Conservation (phyloP, 75 land plant species). For the Pseudotsuga menziesii region DNA sequence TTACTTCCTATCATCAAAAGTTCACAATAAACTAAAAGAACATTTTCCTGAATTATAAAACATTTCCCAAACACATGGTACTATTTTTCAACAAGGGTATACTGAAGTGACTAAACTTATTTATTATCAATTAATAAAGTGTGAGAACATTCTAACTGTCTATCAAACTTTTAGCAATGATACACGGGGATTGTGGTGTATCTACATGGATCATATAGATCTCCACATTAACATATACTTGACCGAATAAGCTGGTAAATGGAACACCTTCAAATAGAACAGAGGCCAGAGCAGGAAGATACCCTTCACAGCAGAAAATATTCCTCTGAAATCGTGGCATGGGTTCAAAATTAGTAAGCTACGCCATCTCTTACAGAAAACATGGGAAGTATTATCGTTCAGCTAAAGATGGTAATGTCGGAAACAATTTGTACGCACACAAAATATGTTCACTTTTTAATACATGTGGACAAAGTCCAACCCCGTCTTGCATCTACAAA, state of each 20-base stretch:
- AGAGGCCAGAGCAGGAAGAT: neutral
- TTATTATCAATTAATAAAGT: neutral
- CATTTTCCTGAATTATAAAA: too few relatives aligned
- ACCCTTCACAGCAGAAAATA: neutral
- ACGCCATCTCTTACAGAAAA: neutral
- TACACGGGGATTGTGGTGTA: neutral
- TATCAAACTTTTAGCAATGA: neutral
- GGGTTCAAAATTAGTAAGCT: neutral
- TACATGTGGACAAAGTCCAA: slow-evolving; percentile 4
- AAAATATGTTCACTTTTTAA: neutral
- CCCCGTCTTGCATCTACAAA: neutral
- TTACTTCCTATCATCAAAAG: too few relatives aligned
- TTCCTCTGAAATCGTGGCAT: neutral
- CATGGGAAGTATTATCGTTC: neutral
- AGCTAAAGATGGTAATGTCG: neutral
- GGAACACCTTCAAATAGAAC: neutral
- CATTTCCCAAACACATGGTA: too few relatives aligned
- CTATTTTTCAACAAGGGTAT: too few relatives aligned
- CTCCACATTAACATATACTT: neutral
- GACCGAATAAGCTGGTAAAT: neutral
- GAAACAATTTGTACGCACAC: neutral
- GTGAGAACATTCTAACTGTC: neutral
- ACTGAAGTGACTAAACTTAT: too few relatives aligned
- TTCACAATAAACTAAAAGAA: too few relatives aligned
- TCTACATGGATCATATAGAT: neutral